These are phyloP conservation scores for Macrolepiota fuliginosa DNA, from an alignment of 768 basidiomycete genomes.

Conservation along the genomic window DNA sequence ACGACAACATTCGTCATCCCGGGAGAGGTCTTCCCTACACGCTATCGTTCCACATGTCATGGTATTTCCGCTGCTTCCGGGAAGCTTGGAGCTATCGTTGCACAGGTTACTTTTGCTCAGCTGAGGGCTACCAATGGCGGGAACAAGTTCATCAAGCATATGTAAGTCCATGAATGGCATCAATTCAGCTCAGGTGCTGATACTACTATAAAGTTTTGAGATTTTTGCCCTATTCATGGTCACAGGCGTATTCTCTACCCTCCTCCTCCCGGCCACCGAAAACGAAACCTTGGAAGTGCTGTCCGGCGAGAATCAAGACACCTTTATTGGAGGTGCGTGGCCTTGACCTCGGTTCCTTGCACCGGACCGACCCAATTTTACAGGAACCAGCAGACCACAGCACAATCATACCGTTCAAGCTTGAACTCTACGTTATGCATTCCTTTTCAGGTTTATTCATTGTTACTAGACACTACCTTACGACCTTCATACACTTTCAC, in stretches of 20 bases:
- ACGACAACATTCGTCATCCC: conserved; percentile 80
- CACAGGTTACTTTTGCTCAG: conserved; percentile 73
- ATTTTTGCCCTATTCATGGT: conserved; percentile 87
- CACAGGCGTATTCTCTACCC: conserved; percentile 78
- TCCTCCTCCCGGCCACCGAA: conserved; percentile 81
- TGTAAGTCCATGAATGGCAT: conserved; percentile 43
- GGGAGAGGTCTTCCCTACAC: conserved; percentile 84
- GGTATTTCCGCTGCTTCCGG: conserved; percentile 84
- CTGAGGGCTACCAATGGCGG: conserved; percentile 68
- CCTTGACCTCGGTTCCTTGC: too few species aligned
- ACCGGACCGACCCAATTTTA: too few species aligned
- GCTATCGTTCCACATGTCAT: conserved; percentile 82
- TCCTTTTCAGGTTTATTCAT: not conserved
- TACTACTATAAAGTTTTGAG: conserved; percentile 47
- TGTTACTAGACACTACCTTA: not conserved
- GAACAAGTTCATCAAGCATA: conserved; percentile 60
- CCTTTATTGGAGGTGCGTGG: conserved; percentile 45
- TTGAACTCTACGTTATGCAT: not conserved
- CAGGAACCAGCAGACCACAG: too few species aligned
- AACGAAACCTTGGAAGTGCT: conserved; percentile 62
- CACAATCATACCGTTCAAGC: too few species aligned
- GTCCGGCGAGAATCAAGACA: conserved; percentile 67
- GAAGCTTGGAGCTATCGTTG: conserved; percentile 80
- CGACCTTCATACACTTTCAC: not conserved
- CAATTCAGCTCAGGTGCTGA: not conserved